phyloP scores from a whole-genome alignment of 2,329 filamentous ascomycete genomes.

The Beauveria medogensis region DNA sequence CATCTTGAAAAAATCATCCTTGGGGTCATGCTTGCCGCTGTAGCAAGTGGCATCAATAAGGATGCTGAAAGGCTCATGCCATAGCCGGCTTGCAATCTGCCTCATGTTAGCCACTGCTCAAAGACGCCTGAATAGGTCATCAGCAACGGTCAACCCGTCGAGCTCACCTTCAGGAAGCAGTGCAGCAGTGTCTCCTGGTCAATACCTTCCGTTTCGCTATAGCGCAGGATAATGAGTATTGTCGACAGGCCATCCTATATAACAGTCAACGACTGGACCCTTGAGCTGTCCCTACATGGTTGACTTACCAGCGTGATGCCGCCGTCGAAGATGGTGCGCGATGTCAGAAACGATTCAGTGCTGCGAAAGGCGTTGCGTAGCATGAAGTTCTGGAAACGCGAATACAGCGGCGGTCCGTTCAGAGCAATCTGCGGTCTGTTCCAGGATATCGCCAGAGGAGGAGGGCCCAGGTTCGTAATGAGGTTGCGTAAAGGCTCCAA shows the following conservation, averaged over 20 bases:
- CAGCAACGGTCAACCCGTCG: neutral
- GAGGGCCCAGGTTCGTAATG: conserved; percentile 58
- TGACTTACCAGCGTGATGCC: conserved; percentile 55
- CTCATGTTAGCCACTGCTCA: neutral
- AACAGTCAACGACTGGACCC: conserved; percentile 12
- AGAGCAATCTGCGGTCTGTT: conserved; percentile 57
- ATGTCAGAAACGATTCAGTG: conserved; percentile 55
- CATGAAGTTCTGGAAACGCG: conserved; percentile 66
- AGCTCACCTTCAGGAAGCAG: conserved; percentile 55
- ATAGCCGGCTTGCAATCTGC: conserved; percentile 60
- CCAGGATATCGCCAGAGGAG: conserved; percentile 61
- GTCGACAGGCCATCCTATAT: conserved; percentile 55
- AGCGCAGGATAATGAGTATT: conserved; percentile 59
- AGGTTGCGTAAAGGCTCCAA: conserved; percentile 53
- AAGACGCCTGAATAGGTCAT: neutral
- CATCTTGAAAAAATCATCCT: conserved; percentile 57
- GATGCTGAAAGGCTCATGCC: conserved; percentile 61
- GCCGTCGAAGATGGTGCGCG: conserved; percentile 60
- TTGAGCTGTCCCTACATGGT: neutral
- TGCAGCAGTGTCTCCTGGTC: conserved; percentile 60
- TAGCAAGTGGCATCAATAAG: conserved; percentile 65
- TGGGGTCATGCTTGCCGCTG: conserved; percentile 57
- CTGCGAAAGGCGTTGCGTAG: conserved; percentile 58
- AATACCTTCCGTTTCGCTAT: conserved; percentile 57
- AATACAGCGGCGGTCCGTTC: conserved; percentile 57